phyloP scores from a whole-genome alignment of 768 basidiomycete genomes.

The Termitomyces sp. region DNA sequence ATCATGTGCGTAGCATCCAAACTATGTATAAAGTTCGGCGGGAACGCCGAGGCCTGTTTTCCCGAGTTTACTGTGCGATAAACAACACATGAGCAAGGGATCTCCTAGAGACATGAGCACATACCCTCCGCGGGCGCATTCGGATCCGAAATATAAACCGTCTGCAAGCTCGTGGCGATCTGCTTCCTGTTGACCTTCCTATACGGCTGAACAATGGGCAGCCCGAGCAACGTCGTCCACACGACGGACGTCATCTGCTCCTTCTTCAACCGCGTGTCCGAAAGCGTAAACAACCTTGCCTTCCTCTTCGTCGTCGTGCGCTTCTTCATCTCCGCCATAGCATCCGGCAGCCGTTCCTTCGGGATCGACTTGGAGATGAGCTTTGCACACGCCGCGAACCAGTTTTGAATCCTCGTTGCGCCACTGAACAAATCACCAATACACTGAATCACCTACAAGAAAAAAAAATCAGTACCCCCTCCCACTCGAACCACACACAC shows the following conservation, averaged over 20 bases:
- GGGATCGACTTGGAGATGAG: constrained; percentile 87
- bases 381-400: constrained; percentile 80
- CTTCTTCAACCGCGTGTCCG: constrained; percentile 49
- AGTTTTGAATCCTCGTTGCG: constrained; percentile 85
- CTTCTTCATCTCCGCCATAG: constrained; percentile 22
- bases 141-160: constrained; percentile 88
- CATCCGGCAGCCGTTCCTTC: constrained; percentile 51
- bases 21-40: constrained; percentile 97
- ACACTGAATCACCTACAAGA: constrained; percentile 55
- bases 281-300: constrained; percentile 14
- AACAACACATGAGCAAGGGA: neutral
- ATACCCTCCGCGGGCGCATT: constrained; percentile 63
- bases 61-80: constrained; percentile 63
- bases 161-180: constrained; percentile 78
- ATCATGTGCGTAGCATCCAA: constrained; percentile 99
- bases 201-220: constrained; percentile 97
- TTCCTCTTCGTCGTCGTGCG: neutral
- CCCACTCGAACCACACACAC: neutral
- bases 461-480: neutral
- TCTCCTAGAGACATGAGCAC: constrained; percentile 1
- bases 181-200: constrained; percentile 79
- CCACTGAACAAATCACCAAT: constrained; percentile 95
- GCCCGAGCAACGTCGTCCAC: constrained; percentile 94
- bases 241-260: constrained; percentile 95
- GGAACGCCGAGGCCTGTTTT: constrained; percentile 96